These are phyloP conservation scores for Tetrahymena malaccensis DNA, from an alignment of 73 alveolate genomes.

Conservation along the genomic window DNA sequence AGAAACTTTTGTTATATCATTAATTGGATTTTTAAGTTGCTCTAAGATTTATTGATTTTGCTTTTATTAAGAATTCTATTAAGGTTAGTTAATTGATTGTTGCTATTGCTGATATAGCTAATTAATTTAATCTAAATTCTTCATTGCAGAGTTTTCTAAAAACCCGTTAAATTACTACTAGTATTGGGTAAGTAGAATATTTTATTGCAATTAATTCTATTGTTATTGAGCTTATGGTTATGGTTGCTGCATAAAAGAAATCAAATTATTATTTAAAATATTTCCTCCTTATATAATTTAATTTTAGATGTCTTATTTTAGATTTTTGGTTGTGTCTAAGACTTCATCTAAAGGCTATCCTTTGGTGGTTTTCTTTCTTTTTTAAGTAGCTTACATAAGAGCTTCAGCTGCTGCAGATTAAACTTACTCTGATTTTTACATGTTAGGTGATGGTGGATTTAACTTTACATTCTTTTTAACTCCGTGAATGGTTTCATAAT, in stretches of 20 bases:
- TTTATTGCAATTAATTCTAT: neutral
- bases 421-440: neutral
- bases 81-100: neutral
- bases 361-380: neutral
- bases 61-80: neutral
- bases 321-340: neutral
- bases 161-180: neutral
- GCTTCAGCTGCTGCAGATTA: neutral
- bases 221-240: neutral
- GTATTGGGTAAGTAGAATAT: neutral
- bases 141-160: neutral
- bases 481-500: neutral
- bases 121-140: neutral
- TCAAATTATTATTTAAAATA: neutral
- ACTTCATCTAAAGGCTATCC: neutral
- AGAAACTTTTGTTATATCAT: neutral
- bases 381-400: neutral
- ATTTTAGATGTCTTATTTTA: neutral
- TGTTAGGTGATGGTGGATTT: neutral
- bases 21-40: neutral
- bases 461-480: neutral
- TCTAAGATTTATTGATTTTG: neutral
- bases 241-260: neutral
- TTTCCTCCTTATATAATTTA: neutral
- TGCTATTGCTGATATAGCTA: neutral